phyloP scores from a whole-genome alignment of 352 stramenopile genomes.

The Phytophthora sp. region DNA sequence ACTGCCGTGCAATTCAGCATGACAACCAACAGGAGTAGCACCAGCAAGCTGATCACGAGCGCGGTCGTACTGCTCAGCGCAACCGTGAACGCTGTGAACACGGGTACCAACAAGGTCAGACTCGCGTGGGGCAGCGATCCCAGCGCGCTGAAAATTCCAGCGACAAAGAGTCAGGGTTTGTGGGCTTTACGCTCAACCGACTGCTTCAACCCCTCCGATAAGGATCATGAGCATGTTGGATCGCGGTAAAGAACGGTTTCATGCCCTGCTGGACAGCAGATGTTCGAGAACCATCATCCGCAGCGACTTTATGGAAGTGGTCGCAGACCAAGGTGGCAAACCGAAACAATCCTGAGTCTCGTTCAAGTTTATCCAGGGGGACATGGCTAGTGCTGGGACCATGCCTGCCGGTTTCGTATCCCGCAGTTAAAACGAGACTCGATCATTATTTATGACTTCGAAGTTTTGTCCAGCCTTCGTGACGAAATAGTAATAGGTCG shows the following conservation, averaged over 20 bases:
- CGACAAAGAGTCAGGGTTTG: slow-evolving; percentile 18
- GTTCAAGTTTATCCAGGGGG: no score
- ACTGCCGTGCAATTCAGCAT: background rate
- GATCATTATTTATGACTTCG: no score
- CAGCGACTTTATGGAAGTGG: background rate
- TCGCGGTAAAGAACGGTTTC: background rate
- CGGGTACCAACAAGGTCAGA: no score
- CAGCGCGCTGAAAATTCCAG: background rate
- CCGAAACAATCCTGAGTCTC: no score
- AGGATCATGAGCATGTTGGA: slow-evolving; percentile 13
- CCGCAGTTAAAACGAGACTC: no score
- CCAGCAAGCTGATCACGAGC: slow-evolving; percentile 2
- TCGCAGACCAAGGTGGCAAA: no score
- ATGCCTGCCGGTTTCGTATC: no score
- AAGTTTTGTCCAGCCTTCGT: no score
- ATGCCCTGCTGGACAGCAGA: slow-evolving; percentile 11
- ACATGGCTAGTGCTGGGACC: background rate
- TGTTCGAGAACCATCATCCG: slow-evolving; percentile 4
- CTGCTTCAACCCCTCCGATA: background rate
- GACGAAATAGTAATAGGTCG: no score
- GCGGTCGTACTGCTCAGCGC: no score
- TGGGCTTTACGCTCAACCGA: no score
- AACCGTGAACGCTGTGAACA: no score
- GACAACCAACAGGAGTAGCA: slow-evolving; percentile 6
- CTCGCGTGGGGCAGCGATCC: background rate